These are phyloP conservation scores for Fusarium sp. DNA, from an alignment of 2,329 filamentous ascomycete species.

Conservation along the genomic window DNA sequence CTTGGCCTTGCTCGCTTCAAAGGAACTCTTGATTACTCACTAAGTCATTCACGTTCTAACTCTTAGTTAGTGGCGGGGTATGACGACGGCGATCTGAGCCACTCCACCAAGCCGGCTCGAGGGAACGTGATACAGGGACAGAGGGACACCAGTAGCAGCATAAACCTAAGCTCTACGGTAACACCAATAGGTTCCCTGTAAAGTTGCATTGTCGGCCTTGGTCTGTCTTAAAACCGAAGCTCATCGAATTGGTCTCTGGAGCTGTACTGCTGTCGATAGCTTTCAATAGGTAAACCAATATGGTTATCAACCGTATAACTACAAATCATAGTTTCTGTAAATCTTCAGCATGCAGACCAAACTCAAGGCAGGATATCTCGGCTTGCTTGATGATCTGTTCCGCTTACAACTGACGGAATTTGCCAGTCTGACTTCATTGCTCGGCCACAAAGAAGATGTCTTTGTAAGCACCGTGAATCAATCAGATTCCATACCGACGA, in stretches of 20 bases:
- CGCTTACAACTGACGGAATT: not conserved
- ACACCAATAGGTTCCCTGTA: slow-evolving; percentile 11
- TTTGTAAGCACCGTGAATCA: slow-evolving; percentile 31
- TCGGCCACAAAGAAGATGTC: not conserved
- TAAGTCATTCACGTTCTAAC: slow-evolving; percentile 8
- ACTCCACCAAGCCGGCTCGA: slow-evolving; percentile 34
- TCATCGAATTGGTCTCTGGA: not conserved
- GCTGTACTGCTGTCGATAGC: not conserved
- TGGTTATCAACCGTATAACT: slow-evolving; percentile 10
- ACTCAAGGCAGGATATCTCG: not conserved
- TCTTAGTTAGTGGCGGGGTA: slow-evolving; percentile 35
- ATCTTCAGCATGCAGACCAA: not conserved
- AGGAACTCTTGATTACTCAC: not conserved
- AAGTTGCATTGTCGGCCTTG: not conserved
- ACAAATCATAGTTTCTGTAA: not conserved
- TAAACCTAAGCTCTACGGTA: not conserved
- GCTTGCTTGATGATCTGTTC: not conserved
- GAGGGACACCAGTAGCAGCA: not conserved
- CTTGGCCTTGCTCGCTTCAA: not conserved
- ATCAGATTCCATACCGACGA: slow-evolving; percentile 13
- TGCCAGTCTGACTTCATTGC: slow-evolving; percentile 14
- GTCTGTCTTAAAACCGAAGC: not conserved
- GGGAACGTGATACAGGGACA: slow-evolving; percentile 31
- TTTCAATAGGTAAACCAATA: not conserved
- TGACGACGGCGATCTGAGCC: slow-evolving; percentile 35